These are phyloP conservation scores for Saccharomyces cerevisiae DNA, from an alignment of 805 yeast genomes.

Conservation along the genomic window DNA sequence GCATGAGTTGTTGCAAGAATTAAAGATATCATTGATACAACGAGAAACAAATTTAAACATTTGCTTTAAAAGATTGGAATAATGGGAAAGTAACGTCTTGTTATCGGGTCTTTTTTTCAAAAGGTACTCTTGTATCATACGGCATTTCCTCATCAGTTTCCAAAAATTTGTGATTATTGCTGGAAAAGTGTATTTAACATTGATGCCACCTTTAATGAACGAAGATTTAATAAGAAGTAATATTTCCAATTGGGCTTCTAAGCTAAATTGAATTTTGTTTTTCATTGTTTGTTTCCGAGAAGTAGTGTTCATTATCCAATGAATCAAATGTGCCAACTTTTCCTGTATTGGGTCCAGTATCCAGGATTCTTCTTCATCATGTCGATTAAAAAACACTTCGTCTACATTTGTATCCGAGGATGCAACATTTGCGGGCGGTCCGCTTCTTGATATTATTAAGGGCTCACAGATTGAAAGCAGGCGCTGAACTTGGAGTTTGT, in stretches of 20 bases:
- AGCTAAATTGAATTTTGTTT: background rate
- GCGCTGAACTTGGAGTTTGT: slow-evolving; percentile 18
- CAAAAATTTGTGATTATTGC: slow-evolving; percentile 59
- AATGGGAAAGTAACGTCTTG: slow-evolving; percentile 1
- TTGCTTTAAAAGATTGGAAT: slow-evolving; percentile 32
- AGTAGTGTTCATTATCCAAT: background rate
- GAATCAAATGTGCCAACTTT: slow-evolving; percentile 38
- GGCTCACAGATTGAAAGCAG: slow-evolving; percentile 19
- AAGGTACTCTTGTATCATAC: slow-evolving; percentile 18
- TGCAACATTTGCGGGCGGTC: background rate
- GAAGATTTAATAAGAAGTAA: slow-evolving; percentile 22
- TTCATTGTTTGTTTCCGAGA: background rate
- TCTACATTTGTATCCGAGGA: background rate
- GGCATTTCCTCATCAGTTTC: slow-evolving; percentile 46
- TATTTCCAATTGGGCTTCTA: slow-evolving; percentile 9
- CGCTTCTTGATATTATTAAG: slow-evolving; percentile 7
- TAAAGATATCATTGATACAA: slow-evolving; percentile 57
- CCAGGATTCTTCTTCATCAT: slow-evolving; percentile 17
- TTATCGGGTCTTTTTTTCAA: slow-evolving; percentile 9
- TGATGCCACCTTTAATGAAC: slow-evolving; percentile 36
- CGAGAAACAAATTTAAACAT: slow-evolving; percentile 70
- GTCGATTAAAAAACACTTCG: background rate
- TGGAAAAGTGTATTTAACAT: slow-evolving; percentile 63
- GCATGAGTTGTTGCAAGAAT: slow-evolving; percentile 15
- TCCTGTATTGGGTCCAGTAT: slow-evolving; percentile 38